These are phyloP conservation scores for Oldenlandia corymbosa DNA, from an alignment of 257 asterid species.

Conservation along the genomic window DNA sequence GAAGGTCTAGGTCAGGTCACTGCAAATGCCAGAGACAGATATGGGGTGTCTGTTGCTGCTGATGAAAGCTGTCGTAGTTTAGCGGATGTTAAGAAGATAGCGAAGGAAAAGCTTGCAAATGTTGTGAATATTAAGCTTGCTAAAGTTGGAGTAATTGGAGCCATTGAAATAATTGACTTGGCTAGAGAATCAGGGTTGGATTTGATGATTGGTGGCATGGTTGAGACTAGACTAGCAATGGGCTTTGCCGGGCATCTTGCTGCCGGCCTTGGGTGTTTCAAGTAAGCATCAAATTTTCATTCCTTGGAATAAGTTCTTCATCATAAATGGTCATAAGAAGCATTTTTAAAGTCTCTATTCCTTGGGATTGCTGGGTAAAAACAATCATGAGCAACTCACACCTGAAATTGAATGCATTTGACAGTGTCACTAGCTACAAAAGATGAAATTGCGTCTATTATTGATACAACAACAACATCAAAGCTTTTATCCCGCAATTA, in stretches of 20 bases:
- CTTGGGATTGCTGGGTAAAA: background rate
- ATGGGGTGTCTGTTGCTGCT: conserved; percentile 79
- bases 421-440: background rate
- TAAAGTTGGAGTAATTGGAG: conserved; percentile 81
- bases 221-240: conserved; percentile 89
- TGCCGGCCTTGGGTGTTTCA: conserved; percentile 91
- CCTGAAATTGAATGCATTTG: background rate
- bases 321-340: background rate
- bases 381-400: background rate
- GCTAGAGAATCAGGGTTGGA: conserved; percentile 58
- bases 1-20: conserved; percentile 67
- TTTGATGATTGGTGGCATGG: conserved; percentile 96
- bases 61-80: conserved; percentile 87
- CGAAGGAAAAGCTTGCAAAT: conserved; percentile 58
- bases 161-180: conserved; percentile 66
- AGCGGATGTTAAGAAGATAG: conserved; percentile 67
- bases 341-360: background rate
- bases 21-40: conserved; percentile 55
- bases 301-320: conserved; percentile 1
- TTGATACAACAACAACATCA: no score
- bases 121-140: conserved; percentile 86
- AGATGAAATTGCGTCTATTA: background rate
- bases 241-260: conserved; percentile 94
- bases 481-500: no score
- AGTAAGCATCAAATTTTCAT: conserved; percentile 39